A percentile compares a stretch with the other conserved stretches of the same genome.
phyloP scores from a whole-genome alignment of 768 basidiomycete genomes.

The Russula sp. region DNA sequence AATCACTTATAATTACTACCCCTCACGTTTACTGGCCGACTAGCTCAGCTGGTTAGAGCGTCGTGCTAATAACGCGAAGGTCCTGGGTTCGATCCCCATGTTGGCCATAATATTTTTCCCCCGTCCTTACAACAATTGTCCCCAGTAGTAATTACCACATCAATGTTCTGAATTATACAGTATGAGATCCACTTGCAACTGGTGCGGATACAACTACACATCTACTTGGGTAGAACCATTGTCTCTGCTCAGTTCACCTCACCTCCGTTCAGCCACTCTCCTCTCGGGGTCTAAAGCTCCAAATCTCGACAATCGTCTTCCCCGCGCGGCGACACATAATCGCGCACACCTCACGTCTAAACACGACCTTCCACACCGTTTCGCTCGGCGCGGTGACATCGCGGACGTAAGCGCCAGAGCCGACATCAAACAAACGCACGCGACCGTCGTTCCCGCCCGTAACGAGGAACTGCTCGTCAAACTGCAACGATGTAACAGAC shows the following conservation, averaged over 20 bases:
- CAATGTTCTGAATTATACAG: too few relatives aligned
- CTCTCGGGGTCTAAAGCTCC: conserved; percentile 57
- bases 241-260: neutral
- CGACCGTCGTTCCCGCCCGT: conserved; percentile 83
- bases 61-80: conserved; percentile 52
- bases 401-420: conserved; percentile 60
- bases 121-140: too few relatives aligned
- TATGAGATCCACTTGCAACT: too few relatives aligned
- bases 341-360: conserved; percentile 63
- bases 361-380: conserved; percentile 81
- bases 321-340: conserved; percentile 75
- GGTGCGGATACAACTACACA: neutral
- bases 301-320: conserved; percentile 84
- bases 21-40: neutral
- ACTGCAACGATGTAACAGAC: conserved; percentile 79
- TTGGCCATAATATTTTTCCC: too few relatives aligned
- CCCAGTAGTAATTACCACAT: too few relatives aligned
- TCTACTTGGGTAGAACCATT: neutral
- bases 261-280: neutral
- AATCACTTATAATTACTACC: too few relatives aligned
- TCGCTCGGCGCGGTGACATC: conserved; percentile 75
- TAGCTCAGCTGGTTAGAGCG: conserved; percentile 94
- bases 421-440: conserved; percentile 63
- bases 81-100: too few relatives aligned
- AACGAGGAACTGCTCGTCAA: conserved; percentile 74